These are phyloP conservation scores for Raffaelea albimanens DNA, from an alignment of 2,329 filamentous ascomycete species.

Conservation along the genomic window DNA sequence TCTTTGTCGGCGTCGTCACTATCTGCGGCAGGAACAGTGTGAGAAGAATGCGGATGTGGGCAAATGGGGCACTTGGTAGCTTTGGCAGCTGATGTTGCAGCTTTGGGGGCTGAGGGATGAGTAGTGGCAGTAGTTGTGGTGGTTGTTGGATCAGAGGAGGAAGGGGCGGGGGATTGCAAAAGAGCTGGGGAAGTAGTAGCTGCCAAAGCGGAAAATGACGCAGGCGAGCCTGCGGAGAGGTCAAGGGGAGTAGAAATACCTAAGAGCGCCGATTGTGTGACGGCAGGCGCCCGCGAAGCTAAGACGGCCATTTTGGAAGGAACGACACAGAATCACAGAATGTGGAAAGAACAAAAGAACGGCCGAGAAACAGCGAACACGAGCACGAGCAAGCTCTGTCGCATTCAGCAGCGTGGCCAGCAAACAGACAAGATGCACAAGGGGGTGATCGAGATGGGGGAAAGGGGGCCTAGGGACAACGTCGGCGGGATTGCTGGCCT, in stretches of 20 bases:
- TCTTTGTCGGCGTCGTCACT: conserved; percentile 10
- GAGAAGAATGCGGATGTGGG: conserved; percentile 2
- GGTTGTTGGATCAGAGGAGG: background rate
- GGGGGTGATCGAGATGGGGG: no score
- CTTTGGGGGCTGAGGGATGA: no score
- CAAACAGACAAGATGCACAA: no score
- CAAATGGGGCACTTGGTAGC: no score
- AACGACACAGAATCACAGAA: background rate
- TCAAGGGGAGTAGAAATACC: conserved; percentile 19
- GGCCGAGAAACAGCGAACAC: background rate
- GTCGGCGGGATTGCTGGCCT: no score
- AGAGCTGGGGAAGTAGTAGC: conserved; percentile 1
- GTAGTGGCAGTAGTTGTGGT: background rate
- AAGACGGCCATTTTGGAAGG: conserved; percentile 19
- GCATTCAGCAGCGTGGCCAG: no score
- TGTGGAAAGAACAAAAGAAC: background rate
- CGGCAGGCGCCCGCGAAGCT: conserved; percentile 17
- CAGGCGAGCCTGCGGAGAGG: conserved; percentile 10
- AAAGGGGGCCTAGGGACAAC: background rate
- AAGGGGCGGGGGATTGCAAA: background rate
- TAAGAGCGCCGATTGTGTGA: conserved; percentile 20
- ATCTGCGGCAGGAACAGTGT: conserved; percentile 5
- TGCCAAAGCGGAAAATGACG: background rate
- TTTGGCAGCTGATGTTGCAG: no score
- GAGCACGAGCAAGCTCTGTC: no score